Evolutionary conservation across 1,284 basidiomycete species (phyloP).

Genomic region (Ganoderma leucocontextum): DNA sequence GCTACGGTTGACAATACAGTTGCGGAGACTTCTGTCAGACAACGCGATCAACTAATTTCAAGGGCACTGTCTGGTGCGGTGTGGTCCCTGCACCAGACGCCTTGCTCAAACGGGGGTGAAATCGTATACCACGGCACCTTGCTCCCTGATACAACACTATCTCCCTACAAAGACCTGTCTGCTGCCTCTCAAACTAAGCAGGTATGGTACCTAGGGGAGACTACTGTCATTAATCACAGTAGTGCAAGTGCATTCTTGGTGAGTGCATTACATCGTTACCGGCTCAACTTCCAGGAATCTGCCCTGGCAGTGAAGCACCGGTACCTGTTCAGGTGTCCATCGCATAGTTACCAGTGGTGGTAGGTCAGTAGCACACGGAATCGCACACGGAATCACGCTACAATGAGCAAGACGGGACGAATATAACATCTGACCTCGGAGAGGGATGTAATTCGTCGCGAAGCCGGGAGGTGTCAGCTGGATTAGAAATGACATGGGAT

Average conservation of each 20-base stretch:
- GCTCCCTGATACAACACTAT: neutral
- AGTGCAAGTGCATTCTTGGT: neutral
- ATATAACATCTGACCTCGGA: neutral
- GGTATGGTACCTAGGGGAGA: no score
- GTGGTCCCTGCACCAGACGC: neutral
- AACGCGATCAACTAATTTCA: neutral
- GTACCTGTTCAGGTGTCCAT: neutral
- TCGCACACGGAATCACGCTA: neutral
- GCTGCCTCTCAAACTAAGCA: no score
- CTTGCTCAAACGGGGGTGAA: neutral
- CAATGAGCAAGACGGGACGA: neutral
- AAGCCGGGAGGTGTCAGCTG: neutral
- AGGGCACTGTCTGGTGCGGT: neutral
- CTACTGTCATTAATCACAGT: neutral
- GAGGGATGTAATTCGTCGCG: neutral
- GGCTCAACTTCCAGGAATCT: no score
- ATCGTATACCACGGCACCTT: neutral
- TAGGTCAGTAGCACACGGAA: neutral
- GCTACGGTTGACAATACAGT: neutral
- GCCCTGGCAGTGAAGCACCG: no score
- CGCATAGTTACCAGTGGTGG: neutral
- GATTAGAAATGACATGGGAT: neutral
- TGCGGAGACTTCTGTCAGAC: conserved; percentile 5
- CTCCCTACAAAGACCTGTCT: neutral
- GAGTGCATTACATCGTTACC: no score